These are phyloP conservation scores for Mimosa pudica DNA, from an alignment of 306 rosid species.

Conservation along the genomic window DNA sequence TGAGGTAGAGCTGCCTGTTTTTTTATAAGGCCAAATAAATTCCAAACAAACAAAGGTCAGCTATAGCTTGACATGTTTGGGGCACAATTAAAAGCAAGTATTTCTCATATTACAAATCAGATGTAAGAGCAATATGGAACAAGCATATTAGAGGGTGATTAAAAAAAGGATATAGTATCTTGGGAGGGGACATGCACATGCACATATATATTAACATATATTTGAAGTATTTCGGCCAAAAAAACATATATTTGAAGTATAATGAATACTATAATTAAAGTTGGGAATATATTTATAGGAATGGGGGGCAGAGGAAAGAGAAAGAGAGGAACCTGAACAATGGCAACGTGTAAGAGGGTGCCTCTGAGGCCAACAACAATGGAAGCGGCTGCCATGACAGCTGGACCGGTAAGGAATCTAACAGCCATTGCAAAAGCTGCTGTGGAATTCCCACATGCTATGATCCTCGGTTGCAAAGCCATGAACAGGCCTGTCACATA, in stretches of 20 bases:
- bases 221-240: too few species aligned
- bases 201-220: neutral
- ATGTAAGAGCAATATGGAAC: neutral
- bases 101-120: neutral
- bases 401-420: conserved; percentile 98
- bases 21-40: conserved; percentile 29
- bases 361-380: conserved; percentile 92
- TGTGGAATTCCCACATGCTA: conserved; percentile 91
- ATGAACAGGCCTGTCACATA: conserved; percentile 78
- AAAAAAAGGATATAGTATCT: conserved; percentile 37
- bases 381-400: conserved; percentile 99
- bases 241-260: neutral
- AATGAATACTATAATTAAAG: too few species aligned
- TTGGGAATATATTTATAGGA: conserved; percentile 29
- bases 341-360: conserved; percentile 84
- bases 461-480: conserved; percentile 99
- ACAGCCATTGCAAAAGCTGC: conserved; percentile 95
- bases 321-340: conserved; percentile 67
- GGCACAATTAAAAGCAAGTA: conserved; percentile 10
- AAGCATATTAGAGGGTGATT: neutral
- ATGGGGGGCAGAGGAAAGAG: conserved; percentile 46
- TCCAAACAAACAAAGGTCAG: conserved; percentile 44
- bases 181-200: neutral
- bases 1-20: conserved; percentile 98
- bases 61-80: conserved; percentile 38